Evolutionary conservation across 164 flowering plant genomes (phyloP), one percentile per base, ranked within the genome.

Genomic region (Santalum album): DNA sequence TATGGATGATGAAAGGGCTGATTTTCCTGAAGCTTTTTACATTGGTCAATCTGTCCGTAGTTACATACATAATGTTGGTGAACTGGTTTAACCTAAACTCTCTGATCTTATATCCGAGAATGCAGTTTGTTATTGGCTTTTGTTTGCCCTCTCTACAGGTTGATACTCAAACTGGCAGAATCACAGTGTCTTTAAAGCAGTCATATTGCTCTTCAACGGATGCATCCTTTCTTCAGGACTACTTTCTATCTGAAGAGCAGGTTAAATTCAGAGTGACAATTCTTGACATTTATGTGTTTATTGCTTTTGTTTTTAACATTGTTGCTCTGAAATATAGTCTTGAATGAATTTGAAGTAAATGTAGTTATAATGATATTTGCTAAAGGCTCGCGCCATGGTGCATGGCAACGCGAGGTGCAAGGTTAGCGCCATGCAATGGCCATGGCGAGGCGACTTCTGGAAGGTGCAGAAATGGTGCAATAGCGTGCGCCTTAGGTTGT

Each of bases 21-120:
- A 71, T 60, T 72, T 76, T 57, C 76, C 80, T 18, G 80, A 79
- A 56, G 72, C 74, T 54, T 87, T 76, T 65, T 76, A 62, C 53
- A 54, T 85, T 67, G 99, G 99, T 46, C 99, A 94, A 65, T 94
- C 99, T 52, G 97, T 94, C 62, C 96, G 97, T 23, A 69, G 84
- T 58, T 76, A 76, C 58, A 63, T 94, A 60, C 65, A 79, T 16
- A 78, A 84, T 72, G 94, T 90, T 34, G 29, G 84, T 78, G 62
- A 58, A 46, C 47, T 55, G 16, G 19, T 49, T 15, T 15, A 26
- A 24, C 27, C 48, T 57, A 23, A n/a, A 24, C 36, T 12, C 2
- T 36, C 22, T 44, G 4, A 46, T 17, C 39, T 44, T 1, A 43
- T 10, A 26, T 24, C 21, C 42, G 1, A 25, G 29, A 17, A 9